Conservation (phyloP, 805 yeast species). For the Candida easanensis region DNA sequence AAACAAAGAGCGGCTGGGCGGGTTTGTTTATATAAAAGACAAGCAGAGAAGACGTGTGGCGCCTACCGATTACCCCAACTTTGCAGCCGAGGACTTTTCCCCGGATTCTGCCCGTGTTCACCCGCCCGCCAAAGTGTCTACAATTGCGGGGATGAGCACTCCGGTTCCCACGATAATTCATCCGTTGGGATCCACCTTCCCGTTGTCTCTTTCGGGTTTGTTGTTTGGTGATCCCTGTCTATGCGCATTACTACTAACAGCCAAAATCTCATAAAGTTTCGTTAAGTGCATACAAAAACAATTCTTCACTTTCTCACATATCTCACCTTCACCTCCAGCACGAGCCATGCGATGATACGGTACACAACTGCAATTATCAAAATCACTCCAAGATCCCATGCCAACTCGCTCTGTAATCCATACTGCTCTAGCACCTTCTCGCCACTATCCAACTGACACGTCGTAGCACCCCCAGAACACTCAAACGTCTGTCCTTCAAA, state of each 20-base stretch:
- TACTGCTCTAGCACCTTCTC: conserved; percentile 53
- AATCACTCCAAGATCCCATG: conserved; percentile 15
- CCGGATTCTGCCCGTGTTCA: conserved; percentile 1
- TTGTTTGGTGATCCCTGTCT: too few relatives aligned
- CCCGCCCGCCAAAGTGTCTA: neutral
- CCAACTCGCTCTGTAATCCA: conserved; percentile 31
- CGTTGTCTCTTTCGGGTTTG: too few relatives aligned
- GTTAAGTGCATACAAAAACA: too few relatives aligned
- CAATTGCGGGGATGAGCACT: neutral
- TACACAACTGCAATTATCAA: conserved; percentile 18
- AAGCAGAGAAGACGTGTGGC: neutral
- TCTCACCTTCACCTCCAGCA: conserved; percentile 13
- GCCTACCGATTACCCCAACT: conserved; percentile 5
- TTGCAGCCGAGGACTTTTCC: neutral
- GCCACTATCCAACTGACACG: conserved; percentile 53
- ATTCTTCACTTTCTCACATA: conserved; percentile 1
- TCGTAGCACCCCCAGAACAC: conserved; percentile 43
- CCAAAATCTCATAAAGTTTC: too few relatives aligned
- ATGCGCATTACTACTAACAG: too few relatives aligned
- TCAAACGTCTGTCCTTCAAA: conserved; percentile 48
- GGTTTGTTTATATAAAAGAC: neutral
- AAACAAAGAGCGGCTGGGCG: neutral
- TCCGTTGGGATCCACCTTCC: too few relatives aligned
- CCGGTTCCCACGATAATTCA: too few relatives aligned
- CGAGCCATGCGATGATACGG: conserved; percentile 14